Percentiles rank a stretch among this genome's conserved stretches.
Evolutionary conservation across 345 rosid species (phyloP).

Genomic region (Noccaea caerulescens): DNA sequence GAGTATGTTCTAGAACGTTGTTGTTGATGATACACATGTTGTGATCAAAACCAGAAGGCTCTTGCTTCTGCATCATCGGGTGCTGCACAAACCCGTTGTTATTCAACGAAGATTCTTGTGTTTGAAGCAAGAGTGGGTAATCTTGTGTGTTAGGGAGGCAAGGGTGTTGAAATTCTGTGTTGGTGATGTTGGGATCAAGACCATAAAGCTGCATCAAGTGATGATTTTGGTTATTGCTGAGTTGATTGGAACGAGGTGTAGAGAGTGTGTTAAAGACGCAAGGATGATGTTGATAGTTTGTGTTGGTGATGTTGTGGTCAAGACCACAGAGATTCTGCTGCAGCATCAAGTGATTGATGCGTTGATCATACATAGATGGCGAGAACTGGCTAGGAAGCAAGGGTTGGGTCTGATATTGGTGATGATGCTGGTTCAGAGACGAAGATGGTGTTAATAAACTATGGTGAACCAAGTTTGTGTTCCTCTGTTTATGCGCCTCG

Average conservation of each 20-base stretch:
- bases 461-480: not conserved
- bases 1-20: conserved; percentile 2
- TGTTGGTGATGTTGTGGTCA: no score
- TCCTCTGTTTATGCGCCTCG: not conserved
- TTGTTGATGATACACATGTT: conserved; percentile 4
- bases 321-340: no score
- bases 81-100: not conserved
- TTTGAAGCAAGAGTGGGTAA: not conserved
- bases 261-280: not conserved
- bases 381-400: conserved; percentile 28
- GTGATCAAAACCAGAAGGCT: conserved; percentile 15
- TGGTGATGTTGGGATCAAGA: not conserved
- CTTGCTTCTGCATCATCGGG: not conserved
- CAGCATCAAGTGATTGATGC: no score
- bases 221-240: conserved; percentile 12
- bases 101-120: conserved; percentile 12
- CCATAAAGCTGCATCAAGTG: conserved; percentile 10
- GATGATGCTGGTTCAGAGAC: conserved; percentile 1
- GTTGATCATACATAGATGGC: not conserved
- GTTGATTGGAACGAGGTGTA: conserved; percentile 10
- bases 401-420: not conserved
- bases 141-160: not conserved
- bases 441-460: not conserved
- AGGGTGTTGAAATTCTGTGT: conserved; percentile 3
- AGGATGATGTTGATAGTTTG: no score